Percentiles rank a stretch among this genome's conserved stretches.
phyloP scores from a whole-genome alignment of 805 yeast species.

The Candida broadrunensis region DNA sequence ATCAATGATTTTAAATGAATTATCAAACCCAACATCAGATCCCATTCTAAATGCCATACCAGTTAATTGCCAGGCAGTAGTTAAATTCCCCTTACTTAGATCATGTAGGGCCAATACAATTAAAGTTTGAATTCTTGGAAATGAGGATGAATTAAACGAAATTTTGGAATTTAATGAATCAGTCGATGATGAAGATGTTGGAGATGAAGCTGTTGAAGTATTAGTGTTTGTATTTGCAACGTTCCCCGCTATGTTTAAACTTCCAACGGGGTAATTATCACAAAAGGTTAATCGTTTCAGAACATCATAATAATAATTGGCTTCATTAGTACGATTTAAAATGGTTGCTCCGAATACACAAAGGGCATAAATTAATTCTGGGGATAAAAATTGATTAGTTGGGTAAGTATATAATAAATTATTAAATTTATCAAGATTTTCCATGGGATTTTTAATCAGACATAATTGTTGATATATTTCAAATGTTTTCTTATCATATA shows the following conservation, averaged over 20 bases:
- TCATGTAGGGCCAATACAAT: constrained; percentile 1
- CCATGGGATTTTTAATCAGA: not conserved
- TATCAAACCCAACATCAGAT: constrained; percentile 3
- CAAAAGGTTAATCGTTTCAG: not conserved
- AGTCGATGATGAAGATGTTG: not conserved
- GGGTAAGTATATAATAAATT: not conserved
- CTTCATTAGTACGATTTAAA: not conserved
- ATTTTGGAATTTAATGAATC: not conserved
- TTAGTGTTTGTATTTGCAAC: not conserved
- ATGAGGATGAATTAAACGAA: not conserved
- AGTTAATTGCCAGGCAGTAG: constrained; percentile 3
- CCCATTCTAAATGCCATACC: constrained; percentile 6
- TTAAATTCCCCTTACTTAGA: constrained; percentile 2
- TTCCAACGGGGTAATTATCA: not conserved
- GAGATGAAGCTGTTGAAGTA: not conserved
- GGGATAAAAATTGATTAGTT: constrained; percentile 2
- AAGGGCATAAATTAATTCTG: constrained; percentile 2
- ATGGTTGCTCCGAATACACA: constrained; percentile 1
- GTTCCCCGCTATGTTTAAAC: not conserved
- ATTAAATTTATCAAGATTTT: not conserved
- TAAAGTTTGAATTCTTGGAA: constrained; percentile 1
- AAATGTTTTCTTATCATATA: not conserved
- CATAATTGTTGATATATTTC: not conserved
- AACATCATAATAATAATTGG: not conserved
- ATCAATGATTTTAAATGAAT: not conserved